Evolutionary conservation across 208 protist species (phyloP), one percentile per base, ranked within the genome.

Genomic region (Trypanosoma conorhini): DNA sequence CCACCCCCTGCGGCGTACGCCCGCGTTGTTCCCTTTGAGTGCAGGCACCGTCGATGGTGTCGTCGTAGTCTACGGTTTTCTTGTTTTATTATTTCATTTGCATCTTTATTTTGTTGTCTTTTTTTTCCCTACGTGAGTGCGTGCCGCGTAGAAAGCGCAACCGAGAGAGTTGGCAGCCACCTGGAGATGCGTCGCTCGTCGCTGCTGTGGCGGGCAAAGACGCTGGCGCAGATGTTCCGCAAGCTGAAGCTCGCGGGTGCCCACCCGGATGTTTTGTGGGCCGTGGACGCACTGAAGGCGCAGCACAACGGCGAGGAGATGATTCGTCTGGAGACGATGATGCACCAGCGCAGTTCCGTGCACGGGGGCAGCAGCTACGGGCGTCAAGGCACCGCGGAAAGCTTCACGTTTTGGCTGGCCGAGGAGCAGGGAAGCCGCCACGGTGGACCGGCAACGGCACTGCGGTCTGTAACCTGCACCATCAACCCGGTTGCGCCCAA

Each of bases 221-320:
- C 87, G 46, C 69, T 95, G 48, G 72, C 70, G 26, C 77, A 93
- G 50, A 95, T 95, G 89, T 92, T 95, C 48, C 85, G 87, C 62
- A 91, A 92, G 64, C 60, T 95, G 57, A 95, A 95, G 76, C 76
- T 95, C 21, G 85, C 85, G 48, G 89, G 89, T 24, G 89, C 89
- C 1, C 89, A 95, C 59, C 89, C 89, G 1, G 89, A 95, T 67
- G 81, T 95, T 13, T 70, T 95, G 13, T 93, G 87, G 86, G 77
- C 81, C 63, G 83, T 95, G 52, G 89, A 95, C 73, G 85, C 89
- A 26, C 75, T 85, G 55, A 95, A 93, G 77, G 89, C 89, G 30
- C 87, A 93, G 72, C 89, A 95, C 81, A 95, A 95, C 59, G 86
- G 89, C 13, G 85, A 95, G 62, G 83, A 88, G 54, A 93, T 95